Base-by-base conservation (phyloP, 805 yeast species). In the Cyberlindnera mississippiensis region DNA sequence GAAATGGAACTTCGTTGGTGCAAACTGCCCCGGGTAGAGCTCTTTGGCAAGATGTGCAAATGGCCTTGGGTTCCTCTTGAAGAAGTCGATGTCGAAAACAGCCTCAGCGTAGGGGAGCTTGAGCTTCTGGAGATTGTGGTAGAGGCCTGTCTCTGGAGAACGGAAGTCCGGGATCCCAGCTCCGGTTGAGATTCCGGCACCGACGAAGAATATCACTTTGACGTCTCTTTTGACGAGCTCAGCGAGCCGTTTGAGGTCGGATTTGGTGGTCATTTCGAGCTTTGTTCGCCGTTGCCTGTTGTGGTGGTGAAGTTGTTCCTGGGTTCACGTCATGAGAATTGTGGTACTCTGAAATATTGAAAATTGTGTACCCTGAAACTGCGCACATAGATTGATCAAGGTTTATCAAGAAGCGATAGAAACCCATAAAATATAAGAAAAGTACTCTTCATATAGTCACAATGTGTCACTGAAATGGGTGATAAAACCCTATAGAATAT, bases 151-250 rank as follows among this genome's bases (percentile, higher is more conserved):
- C 33, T 78, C 75, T 1, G 97, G 97, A 15, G 95, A 80, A 51
- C 98, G 71, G 61, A 91, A 91, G 61, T 91, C 99, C 0, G 98
- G 99, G 35, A 90, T 91, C 0, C 98, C 99, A 35, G 95, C 89
- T 3, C 85, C 71, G 0, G 98, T 91, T 3, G 96, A 87, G 30
- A 89, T 80, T 1, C 99, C 99, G 0, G 99, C 99, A 1, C 99
- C 99, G 8, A 81, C 82, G 65, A 84, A 75, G 54, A 85, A 80
- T 0, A 81, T 75, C 6, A 82, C 73, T 48, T 75, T 73, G 7
- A 40, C 28, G 7, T 45, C 42, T 6, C 22, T 11, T 1, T 33
- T 47, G 18, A 55, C 40, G 10, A 42, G 33, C 2, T 38, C 29
- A 0, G 55, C 44, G 0, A 50, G 37, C 3, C 30, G 35, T 7